Evolutionary conservation across 768 basidiomycete genomes (phyloP).

Genomic region (Royoungia palumana): DNA sequence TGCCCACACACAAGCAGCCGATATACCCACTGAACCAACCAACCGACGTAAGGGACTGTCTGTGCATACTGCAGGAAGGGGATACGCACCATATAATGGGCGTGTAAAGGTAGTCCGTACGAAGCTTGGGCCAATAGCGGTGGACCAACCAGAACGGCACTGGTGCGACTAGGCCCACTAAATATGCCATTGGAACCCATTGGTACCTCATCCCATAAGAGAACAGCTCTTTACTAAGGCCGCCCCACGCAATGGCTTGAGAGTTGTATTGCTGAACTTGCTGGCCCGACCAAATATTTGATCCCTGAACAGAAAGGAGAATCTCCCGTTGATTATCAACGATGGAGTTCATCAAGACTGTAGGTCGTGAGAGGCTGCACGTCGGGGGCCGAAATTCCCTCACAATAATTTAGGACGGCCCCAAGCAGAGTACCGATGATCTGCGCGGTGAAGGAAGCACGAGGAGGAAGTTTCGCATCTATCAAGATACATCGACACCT

Average conservation of each 20-base stretch:
- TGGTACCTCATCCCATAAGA: constrained; percentile 29
- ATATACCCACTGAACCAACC: not conserved
- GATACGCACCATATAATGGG: constrained; percentile 27
- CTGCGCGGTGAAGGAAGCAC: constrained; percentile 60
- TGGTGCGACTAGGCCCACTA: constrained; percentile 34
- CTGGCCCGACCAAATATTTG: constrained; percentile 35
- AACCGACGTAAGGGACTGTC: not conserved
- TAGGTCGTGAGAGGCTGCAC: constrained; percentile 19
- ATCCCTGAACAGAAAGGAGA: constrained; percentile 53
- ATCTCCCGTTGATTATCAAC: constrained; percentile 49
- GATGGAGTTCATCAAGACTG: constrained; percentile 59
- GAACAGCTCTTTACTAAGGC: constrained; percentile 35
- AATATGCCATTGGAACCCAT: constrained; percentile 40
- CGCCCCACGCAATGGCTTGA: constrained; percentile 40
- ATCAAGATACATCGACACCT: constrained; percentile 30
- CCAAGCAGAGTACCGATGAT: constrained; percentile 54
- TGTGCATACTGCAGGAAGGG: not conserved
- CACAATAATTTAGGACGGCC: constrained; percentile 44
- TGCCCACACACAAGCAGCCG: constrained; percentile 22
- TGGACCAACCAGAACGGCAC: constrained; percentile 44
- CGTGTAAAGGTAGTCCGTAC: constrained; percentile 25
- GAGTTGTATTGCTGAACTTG: constrained; percentile 30
- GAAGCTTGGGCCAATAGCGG: constrained; percentile 32
- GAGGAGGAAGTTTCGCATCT: constrained; percentile 57
- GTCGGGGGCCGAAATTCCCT: not conserved